A percentile compares a stretch with the other conserved stretches of the same genome.
phyloP scores from a whole-genome alignment of 1,284 basidiomycete genomes.

The Sporisorium sorghi region DNA sequence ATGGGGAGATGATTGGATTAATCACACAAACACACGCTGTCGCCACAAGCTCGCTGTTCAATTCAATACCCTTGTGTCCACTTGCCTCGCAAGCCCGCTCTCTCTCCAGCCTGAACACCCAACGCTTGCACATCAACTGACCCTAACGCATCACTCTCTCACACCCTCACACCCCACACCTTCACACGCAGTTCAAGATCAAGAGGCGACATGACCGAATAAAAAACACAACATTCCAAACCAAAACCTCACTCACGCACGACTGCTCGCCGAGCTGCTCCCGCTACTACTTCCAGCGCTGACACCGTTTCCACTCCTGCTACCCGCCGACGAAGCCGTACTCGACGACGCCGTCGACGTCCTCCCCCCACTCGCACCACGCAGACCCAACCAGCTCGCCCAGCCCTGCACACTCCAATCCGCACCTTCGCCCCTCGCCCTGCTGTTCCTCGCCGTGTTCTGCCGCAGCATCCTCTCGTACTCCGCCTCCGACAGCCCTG shows the following conservation, averaged over 20 bases:
- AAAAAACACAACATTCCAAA: constrained; percentile 3
- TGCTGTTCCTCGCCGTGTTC: constrained; percentile 39
- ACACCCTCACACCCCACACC: too few relatives aligned
- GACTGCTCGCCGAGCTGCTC: not conserved
- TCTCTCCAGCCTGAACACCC: too few relatives aligned
- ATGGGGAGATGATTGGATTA: too few relatives aligned
- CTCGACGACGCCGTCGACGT: too few relatives aligned
- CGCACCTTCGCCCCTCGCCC: not conserved
- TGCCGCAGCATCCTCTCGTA: constrained; percentile 46
- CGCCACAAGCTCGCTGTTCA: too few relatives aligned
- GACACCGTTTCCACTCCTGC: too few relatives aligned
- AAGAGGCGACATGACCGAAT: not conserved
- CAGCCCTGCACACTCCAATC: constrained; percentile 44
- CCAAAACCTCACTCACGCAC: not conserved
- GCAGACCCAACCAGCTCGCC: constrained; percentile 36
- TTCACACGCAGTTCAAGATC: too few relatives aligned
- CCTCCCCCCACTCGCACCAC: constrained; percentile 2
- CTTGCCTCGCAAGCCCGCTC: too few relatives aligned
- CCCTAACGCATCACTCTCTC: too few relatives aligned
- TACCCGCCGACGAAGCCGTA: too few relatives aligned
- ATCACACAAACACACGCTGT: not conserved
- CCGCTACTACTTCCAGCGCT: constrained; percentile 6
- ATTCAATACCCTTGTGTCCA: too few relatives aligned
- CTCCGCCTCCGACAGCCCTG: constrained; percentile 45
- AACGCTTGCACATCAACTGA: too few relatives aligned